Conservation (phyloP, 192 early-diverging fungal genomes). For the Coemansia sp. region DNA sequence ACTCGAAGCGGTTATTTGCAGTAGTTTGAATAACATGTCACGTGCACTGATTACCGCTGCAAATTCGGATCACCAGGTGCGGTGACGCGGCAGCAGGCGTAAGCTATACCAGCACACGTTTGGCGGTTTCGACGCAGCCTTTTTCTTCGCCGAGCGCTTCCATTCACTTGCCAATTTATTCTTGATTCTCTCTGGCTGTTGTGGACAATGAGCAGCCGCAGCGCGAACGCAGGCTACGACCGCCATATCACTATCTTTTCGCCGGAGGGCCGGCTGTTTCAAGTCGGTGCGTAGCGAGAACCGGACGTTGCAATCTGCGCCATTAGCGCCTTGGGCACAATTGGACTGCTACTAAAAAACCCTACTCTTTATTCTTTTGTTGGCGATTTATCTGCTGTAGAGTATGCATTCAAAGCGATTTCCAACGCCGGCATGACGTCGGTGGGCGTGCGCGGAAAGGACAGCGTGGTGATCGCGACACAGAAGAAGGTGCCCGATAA, state of each 20-base stretch:
- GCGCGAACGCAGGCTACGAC: conserved; percentile 80
- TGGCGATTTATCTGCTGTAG: too few species aligned
- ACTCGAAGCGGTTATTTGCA: conserved; percentile 11
- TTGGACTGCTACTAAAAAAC: too few species aligned
- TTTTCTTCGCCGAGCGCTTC: too few species aligned
- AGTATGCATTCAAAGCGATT: conserved; percentile 99
- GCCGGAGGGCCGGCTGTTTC: conserved; percentile 97
- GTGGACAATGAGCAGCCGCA: conserved; percentile 42
- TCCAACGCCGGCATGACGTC: conserved; percentile 93
- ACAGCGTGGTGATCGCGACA: conserved; percentile 89
- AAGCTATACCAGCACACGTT: too few species aligned
- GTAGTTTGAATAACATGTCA: background rate
- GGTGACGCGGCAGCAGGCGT: background rate
- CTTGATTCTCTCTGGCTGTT: too few species aligned
- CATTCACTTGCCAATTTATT: too few species aligned
- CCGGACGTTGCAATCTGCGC: too few species aligned
- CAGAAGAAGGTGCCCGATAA: conserved; percentile 98
- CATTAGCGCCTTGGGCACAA: too few species aligned
- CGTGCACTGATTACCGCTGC: background rate
- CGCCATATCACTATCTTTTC: conserved; percentile 99
- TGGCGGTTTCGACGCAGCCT: too few species aligned
- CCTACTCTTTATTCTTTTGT: background rate
- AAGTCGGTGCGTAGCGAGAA: conserved; percentile 97
- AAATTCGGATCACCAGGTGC: background rate
- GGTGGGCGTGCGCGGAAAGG: conserved; percentile 92